Base-by-base conservation (phyloP, 1,139 yeast species). In the Debaryomyces nepalensis region DNA sequence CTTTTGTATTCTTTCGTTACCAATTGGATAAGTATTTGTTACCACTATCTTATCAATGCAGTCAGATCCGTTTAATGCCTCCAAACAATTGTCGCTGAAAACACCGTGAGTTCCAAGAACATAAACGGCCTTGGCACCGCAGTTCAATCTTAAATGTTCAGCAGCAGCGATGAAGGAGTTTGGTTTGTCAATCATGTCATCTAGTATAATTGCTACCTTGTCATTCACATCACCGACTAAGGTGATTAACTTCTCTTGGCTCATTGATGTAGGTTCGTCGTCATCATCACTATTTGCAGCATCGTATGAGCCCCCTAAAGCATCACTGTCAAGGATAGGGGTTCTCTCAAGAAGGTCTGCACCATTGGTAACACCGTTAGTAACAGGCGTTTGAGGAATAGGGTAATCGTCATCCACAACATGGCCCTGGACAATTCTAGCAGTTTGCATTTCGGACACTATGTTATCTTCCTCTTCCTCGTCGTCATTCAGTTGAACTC, bases 171-270 rank as follows among this genome's bases (percentile, higher is more conserved):
- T 86, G 61, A 90, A 91, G 10, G 96, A 83, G 49, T 85, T 85
- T 35, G 97, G 97, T 61, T 95, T 87, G 60, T 93, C 99, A 54
- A 95, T 85, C 95, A 93, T 88, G 63, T 95, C 99, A 66, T 95
- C 99, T 50, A 95, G 75, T 45, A 95, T 87, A 54, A 95, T 87
- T 20, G 98, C 98, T 4, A 95, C 87, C 64, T 87, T 87, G 55
- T 82, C 85, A 51, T 85, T 82, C 37, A 95, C 99, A 60, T 93
- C 95, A 50, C 99, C 99, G 35, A 95, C 99, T 47, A 95, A 76
- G 9, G 99, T 93, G 60, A 95, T 93, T 59, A 91, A 78, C 63
- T 89, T 89, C 64, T 93, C 98, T 55, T 81, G 81, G n/a, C 75
- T 75, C 27, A 74, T 71, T 33, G 79, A 77, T 42, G 79, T 77